Evolutionary conservation across 495 filamentous ascomycete genomes (phyloP).

Genomic region (Penicillium cataractarum): DNA sequence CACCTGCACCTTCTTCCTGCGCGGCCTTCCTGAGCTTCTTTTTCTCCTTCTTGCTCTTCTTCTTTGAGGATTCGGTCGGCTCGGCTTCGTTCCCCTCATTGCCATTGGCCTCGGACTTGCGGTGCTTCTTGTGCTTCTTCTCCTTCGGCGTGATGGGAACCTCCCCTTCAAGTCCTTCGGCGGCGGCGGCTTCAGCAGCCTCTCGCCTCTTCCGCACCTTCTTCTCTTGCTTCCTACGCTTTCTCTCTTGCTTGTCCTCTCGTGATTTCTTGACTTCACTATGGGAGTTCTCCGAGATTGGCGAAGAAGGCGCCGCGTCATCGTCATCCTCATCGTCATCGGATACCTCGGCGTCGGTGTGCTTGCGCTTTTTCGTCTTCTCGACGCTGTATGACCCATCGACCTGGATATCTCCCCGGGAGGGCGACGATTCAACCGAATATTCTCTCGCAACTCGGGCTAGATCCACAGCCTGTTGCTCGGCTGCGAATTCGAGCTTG

Average conservation of each 20-base stretch:
- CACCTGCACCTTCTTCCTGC: not conserved
- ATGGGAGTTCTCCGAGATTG: not conserved
- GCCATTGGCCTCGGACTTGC: conserved; percentile 8
- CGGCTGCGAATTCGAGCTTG: not conserved
- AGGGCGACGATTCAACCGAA: not conserved
- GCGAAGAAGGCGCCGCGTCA: not conserved
- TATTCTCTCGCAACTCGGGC: not conserved
- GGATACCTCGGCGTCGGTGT: not conserved
- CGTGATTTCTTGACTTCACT: conserved; percentile 8
- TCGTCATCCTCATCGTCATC: not conserved
- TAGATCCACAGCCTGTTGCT: not conserved
- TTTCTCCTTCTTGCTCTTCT: conserved; percentile 8
- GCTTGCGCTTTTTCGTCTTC: not conserved
- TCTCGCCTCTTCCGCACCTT: conserved; percentile 12
- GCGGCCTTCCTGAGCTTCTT: conserved; percentile 7
- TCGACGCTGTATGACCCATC: too few species aligned
- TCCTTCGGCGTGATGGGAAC: not conserved
- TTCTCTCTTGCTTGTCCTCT: conserved; percentile 16
- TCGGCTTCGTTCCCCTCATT: not conserved
- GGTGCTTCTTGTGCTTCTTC: conserved; percentile 15
- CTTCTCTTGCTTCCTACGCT: conserved; percentile 18
- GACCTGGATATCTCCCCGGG: not conserved
- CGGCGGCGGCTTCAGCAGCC: not conserved
- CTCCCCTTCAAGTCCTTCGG: not conserved
- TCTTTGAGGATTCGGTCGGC: not conserved